Evolutionary conservation across 2,329 filamentous ascomycete species (phyloP), one percentile per base, ranked within the genome.

Genomic region (Coniochaeta sp.): DNA sequence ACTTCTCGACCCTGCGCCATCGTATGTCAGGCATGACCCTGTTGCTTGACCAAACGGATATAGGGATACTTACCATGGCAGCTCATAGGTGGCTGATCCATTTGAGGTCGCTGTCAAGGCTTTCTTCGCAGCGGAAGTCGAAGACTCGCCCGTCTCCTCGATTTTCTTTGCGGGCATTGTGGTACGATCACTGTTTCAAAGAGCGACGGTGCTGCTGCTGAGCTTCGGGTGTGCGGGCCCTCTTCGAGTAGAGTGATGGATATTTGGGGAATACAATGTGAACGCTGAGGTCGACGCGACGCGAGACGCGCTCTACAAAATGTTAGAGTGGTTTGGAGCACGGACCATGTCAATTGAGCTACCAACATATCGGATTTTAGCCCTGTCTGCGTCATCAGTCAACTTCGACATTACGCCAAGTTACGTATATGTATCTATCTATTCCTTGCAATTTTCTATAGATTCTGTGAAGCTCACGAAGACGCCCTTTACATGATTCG

Each of bases 1-100:
- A 99, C 74, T 99, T 99, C 77, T 99, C 95, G 63, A 99, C 95
- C 95, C 93, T 97, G 64, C 3, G 34, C 58, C 40, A 24, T 22
- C 36, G 24, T 44, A 50, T 28, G 31, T 59, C 14, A 58, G 56
- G n/a, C 26, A 31, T 31, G 31, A 2, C 17, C 36, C 2, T 38
- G 26, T n/a, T 2, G n/a, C 24, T 36, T 19, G 33, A n/a, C 3
- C 2, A n/a, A 9, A 33, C 34, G 31, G 36, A 66, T 9, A 24
- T 22, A 3, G 7, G 36, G 12, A 33, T 19, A 60, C 70, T 62
- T 78, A 91, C 89, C 90, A 95, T 76, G 90, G 90, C 60, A 95
- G 79, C 73, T 95, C 90, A 67, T 92, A 93, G 65, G 78, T 84
- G 11, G 78, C 64, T 22, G 76, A 74, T 56, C 79, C 81, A 65